phyloP scores from a whole-genome alignment of 1,284 basidiomycete species.

The Puccinia novopanici region DNA sequence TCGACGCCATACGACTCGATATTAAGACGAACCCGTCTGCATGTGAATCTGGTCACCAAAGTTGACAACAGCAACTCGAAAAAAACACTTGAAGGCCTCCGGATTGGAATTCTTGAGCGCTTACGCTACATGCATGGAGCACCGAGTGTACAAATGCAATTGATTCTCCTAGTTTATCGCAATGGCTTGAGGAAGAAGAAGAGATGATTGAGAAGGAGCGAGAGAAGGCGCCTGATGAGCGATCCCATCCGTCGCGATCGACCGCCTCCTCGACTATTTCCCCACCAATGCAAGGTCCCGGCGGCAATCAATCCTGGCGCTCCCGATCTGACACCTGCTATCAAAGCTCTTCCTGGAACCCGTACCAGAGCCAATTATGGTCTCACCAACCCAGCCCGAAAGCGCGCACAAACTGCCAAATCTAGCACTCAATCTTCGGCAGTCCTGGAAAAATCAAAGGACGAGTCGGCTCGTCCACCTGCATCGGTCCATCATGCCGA shows the following conservation, averaged over 20 bases:
- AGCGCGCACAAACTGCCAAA: slow-evolving; percentile 23
- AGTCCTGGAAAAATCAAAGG: slow-evolving; percentile 7
- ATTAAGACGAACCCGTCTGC: slow-evolving; percentile 90
- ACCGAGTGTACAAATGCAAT: slow-evolving; percentile 92
- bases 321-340: neutral
- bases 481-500: neutral
- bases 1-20: slow-evolving; percentile 87
- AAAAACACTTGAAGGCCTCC: slow-evolving; percentile 79
- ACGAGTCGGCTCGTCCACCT: neutral
- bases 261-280: slow-evolving; percentile 42
- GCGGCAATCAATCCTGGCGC: neutral
- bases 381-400: slow-evolving; percentile 12
- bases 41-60: slow-evolving; percentile 79
- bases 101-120: slow-evolving; percentile 81
- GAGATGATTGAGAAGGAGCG: slow-evolving; percentile 53
- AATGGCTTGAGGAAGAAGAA: slow-evolving; percentile 76
- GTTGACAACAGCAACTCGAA: slow-evolving; percentile 91
- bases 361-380: slow-evolving; percentile 34
- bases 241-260: neutral
- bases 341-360: slow-evolving; percentile 1
- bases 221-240: slow-evolving; percentile 28
- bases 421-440: slow-evolving; percentile 10
- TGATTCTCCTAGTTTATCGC: slow-evolving; percentile 86
- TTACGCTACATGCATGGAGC: slow-evolving; percentile 90
- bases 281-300: slow-evolving; percentile 11